Conservation (phyloP, 1,139 yeast species). For the Yamadazyma membranifaciens region DNA sequence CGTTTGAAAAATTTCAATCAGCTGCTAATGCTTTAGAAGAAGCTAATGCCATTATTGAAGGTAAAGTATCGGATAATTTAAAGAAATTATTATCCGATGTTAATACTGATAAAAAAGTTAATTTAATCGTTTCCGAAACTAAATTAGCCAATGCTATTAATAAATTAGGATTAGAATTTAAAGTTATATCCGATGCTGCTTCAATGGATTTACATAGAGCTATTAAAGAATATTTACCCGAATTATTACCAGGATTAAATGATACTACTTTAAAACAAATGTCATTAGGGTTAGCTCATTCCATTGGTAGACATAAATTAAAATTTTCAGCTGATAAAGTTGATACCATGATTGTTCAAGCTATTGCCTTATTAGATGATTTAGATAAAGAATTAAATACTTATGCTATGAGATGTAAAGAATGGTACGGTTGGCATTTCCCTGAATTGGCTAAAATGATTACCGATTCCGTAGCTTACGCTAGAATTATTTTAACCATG, state of each 20-base stretch:
- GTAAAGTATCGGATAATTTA: conserved; percentile 86
- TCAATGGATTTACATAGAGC: conserved; percentile 94
- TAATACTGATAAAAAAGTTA: conserved; percentile 85
- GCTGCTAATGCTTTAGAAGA: conserved; percentile 97
- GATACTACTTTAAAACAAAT: conserved; percentile 85
- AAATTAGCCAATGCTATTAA: conserved; percentile 95
- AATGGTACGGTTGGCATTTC: conserved; percentile 99
- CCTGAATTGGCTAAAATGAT: conserved; percentile 97
- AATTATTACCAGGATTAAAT: conserved; percentile 87
- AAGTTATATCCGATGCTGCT: conserved; percentile 92
- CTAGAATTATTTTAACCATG: conserved; percentile 89
- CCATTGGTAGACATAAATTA: conserved; percentile 95
- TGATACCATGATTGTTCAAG: conserved; percentile 98
- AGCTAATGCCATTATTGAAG: conserved; percentile 88
- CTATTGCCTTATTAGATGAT: conserved; percentile 94
- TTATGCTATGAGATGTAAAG: conserved; percentile 97
- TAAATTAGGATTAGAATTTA: conserved; percentile 85
- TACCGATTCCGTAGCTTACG: conserved; percentile 91
- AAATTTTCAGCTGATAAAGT: conserved; percentile 97
- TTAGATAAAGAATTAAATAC: conserved; percentile 97
- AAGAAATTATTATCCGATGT: conserved; percentile 74
- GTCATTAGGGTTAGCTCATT: conserved; percentile 97
- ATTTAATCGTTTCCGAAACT: conserved; percentile 90
- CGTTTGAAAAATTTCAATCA: conserved; percentile 89
- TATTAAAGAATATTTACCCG: conserved; percentile 90